Base-by-base conservation (phyloP, 768 basidiomycete species). In the Dictyophora rubrovolvata region DNA sequence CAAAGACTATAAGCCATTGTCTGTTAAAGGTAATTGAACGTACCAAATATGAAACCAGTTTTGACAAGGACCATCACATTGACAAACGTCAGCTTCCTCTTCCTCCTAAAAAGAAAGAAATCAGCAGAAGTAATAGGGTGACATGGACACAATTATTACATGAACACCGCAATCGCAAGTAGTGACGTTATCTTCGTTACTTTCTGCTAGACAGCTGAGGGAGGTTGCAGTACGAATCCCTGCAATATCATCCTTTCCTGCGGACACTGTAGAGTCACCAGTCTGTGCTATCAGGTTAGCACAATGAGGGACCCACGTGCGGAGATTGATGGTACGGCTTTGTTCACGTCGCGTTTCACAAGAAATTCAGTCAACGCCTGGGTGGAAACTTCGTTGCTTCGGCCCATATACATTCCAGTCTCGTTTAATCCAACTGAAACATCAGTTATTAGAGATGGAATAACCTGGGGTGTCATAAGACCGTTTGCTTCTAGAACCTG, bases 21-120 rank as follows among this genome's bases (percentile, higher is more conserved):
- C 35, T 50, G 55, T 46, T 35, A 48, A 53, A 48, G 54, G 42
- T 36, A 34, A 52, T 22, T 18, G 28, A 59, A 66, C 79, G 56
- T 56, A 89, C 89, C 89, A 92, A 48, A 83, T 64, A 68, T 92
- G 89, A 66, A 79, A 85, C 87, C 87, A 89, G 59, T 73, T 78
- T 17, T 74, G 74, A 69, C 89, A 90, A n/a, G 76, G 80, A 9
- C 82, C 83, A 60, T 90, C 87, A 65, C 89, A 92, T 57, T 80
- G 55, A 54, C 61, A 76, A 58, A 81, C 77, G 28, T 63, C 65
- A 21, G 78, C 74, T 62, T 85, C 85, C 28, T 84, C 82, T 16
- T 74, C 65, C 86, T 89, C 65, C 28, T 49, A 12, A 28, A 23
- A 28, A 48, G 18, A 1, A 54, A 28, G 9, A 51, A 33, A 36